phyloP scores from a whole-genome alignment of 2,329 filamentous ascomycete species.

The Hymenoscyphus albidus region DNA sequence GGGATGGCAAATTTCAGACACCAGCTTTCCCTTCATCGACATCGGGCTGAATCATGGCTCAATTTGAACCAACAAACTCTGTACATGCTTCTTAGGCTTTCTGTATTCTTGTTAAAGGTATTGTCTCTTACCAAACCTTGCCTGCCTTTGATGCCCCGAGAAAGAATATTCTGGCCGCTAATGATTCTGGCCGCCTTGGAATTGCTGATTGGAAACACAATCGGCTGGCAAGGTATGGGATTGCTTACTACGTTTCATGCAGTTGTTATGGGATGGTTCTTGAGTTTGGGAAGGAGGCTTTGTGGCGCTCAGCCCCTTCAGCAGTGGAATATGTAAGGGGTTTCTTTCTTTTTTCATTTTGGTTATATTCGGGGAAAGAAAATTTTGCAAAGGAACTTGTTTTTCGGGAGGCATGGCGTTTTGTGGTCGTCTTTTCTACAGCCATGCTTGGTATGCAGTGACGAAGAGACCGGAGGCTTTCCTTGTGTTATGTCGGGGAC shows the following conservation, averaged over 20 bases:
- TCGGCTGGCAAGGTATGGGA: constrained; percentile 38
- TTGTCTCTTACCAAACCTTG: constrained; percentile 63
- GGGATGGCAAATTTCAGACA: constrained; percentile 31
- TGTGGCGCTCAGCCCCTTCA: constrained; percentile 10
- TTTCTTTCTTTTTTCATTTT: neutral
- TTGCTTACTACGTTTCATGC: constrained; percentile 46
- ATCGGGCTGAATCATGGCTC: constrained; percentile 36
- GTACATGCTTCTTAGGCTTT: constrained; percentile 47
- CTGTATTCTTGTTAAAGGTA: constrained; percentile 67
- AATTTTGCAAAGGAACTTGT: neutral
- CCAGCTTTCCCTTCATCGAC: constrained; percentile 31
- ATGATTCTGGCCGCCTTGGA: constrained; percentile 67
- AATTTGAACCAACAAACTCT: constrained; percentile 33
- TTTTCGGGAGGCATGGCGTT: neutral
- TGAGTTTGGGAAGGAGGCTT: constrained; percentile 33
- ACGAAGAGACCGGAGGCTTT: neutral
- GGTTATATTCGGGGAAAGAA: neutral
- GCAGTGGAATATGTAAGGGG: neutral
- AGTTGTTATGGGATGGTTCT: constrained; percentile 39
- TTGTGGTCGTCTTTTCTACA: neutral
- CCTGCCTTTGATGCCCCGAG: constrained; percentile 63
- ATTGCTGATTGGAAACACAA: constrained; percentile 41
- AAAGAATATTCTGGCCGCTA: constrained; percentile 62
- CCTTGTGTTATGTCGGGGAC: neutral
- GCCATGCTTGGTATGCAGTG: neutral